These are phyloP conservation scores for Fusarium nisikadoi DNA, from an alignment of 2,329 filamentous ascomycete genomes.

Conservation along the genomic window DNA sequence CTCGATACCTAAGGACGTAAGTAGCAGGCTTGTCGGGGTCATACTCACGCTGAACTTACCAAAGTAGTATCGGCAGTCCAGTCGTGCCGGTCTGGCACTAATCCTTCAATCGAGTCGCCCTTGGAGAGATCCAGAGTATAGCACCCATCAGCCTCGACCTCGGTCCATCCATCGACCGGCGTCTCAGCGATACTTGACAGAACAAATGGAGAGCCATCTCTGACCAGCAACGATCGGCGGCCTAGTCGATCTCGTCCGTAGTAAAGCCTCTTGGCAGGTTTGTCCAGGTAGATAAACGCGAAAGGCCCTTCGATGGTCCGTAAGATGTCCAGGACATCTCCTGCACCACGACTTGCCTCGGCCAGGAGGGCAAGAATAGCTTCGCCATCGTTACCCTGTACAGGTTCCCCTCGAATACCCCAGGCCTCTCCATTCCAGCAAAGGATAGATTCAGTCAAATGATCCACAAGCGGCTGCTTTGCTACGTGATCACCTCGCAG, in stretches of 20 bases:
- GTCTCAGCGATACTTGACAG: slow-evolving; percentile 78
- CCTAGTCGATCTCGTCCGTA: slow-evolving; percentile 91
- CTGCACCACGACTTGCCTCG: slow-evolving; percentile 49
- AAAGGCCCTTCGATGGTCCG: slow-evolving; percentile 82
- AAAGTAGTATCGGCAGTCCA: slow-evolving; percentile 53
- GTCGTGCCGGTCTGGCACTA: slow-evolving; percentile 41
- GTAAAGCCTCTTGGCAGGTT: slow-evolving; percentile 69
- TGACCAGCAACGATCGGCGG: slow-evolving; percentile 80
- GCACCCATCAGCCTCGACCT: slow-evolving; percentile 87
- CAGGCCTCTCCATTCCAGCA: slow-evolving; percentile 99
- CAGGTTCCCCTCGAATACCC: slow-evolving; percentile 68
- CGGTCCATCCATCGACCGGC: slow-evolving; percentile 68
- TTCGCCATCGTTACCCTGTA: slow-evolving; percentile 84
- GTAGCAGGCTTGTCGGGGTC: slow-evolving; percentile 49
- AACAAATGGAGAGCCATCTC: slow-evolving; percentile 60
- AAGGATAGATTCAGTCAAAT: slow-evolving; percentile 69
- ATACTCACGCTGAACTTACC: slow-evolving; percentile 53
- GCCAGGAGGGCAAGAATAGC: slow-evolving; percentile 71
- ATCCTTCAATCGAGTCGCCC: background rate
- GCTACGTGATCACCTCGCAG: slow-evolving; percentile 80
- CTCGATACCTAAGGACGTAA: slow-evolving; percentile 63
- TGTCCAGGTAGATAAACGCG: slow-evolving; percentile 87
- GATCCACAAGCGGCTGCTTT: slow-evolving; percentile 76
- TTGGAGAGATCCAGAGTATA: slow-evolving; percentile 71
- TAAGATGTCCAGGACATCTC: slow-evolving; percentile 61